phyloP scores from a whole-genome alignment of 2,329 filamentous ascomycete species.

The Sporothrix pallida region DNA sequence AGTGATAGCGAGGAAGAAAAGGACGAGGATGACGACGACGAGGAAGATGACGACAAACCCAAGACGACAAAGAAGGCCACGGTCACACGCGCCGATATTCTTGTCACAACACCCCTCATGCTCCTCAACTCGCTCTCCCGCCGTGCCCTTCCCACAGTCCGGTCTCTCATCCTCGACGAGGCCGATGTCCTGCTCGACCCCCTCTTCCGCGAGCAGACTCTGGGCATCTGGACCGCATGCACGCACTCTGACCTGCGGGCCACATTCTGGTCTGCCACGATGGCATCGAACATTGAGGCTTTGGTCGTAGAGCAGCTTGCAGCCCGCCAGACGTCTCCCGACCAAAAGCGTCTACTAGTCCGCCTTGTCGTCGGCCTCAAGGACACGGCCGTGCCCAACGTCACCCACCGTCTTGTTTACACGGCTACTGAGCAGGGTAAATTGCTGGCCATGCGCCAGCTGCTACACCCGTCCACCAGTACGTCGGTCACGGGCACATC shows the following conservation, averaged over 20 bases:
- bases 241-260: constrained; percentile 71
- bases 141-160: constrained; percentile 66
- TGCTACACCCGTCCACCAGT: constrained; percentile 74
- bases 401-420: constrained; percentile 87
- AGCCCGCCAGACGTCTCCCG: background rate
- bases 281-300: constrained; percentile 89
- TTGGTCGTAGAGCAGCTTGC: constrained; percentile 73
- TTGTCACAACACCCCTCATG: constrained; percentile 80
- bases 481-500: constrained; percentile 44
- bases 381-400: constrained; percentile 91
- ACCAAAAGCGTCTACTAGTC: constrained; percentile 61
- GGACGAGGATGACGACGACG: constrained; percentile 46
- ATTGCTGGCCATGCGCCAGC: constrained; percentile 85
- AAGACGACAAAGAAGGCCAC: constrained; percentile 18
- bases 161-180: constrained; percentile 84
- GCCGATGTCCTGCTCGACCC: constrained; percentile 93
- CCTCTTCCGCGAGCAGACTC: constrained; percentile 86
- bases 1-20: constrained; percentile 35
- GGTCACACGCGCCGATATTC: constrained; percentile 74
- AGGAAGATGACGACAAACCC: constrained; percentile 6
- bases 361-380: constrained; percentile 95
- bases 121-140: constrained; percentile 72
- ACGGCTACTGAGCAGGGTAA: constrained; percentile 93
- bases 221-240: constrained; percentile 82
- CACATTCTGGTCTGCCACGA: constrained; percentile 94